phyloP scores from a whole-genome alignment of 2,329 filamentous ascomycete genomes.

The Capronia americana region DNA sequence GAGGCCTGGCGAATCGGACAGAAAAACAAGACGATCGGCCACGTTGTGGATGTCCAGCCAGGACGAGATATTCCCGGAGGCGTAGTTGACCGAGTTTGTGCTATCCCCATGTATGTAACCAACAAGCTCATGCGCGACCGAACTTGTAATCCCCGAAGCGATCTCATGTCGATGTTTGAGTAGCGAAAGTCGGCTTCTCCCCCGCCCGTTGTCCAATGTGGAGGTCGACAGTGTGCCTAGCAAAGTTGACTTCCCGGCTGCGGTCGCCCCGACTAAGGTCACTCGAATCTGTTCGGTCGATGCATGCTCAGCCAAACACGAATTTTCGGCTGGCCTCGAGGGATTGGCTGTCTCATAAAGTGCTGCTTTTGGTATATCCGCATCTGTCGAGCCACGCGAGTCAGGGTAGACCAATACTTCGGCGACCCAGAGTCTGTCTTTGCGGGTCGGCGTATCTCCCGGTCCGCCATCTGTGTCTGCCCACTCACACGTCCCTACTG shows the following conservation, averaged over 20 bases:
- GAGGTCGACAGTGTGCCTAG: constrained; percentile 88
- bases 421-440: constrained; percentile 77
- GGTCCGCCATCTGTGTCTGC: constrained; percentile 36
- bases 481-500: constrained; percentile 81
- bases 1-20: constrained; percentile 91
- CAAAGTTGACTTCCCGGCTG: constrained; percentile 89
- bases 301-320: constrained; percentile 48
- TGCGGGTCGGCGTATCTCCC: constrained; percentile 37
- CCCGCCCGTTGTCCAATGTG: constrained; percentile 86
- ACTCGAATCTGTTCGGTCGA: constrained; percentile 78
- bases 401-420: constrained; percentile 87
- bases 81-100: constrained; percentile 68
- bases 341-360: constrained; percentile 7
- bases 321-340: constrained; percentile 5
- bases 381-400: constrained; percentile 21
- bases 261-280: constrained; percentile 86
- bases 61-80: constrained; percentile 82
- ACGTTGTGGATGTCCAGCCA: constrained; percentile 94
- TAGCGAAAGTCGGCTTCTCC: constrained; percentile 84
- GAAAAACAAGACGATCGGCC: constrained; percentile 78
- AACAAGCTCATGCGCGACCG: constrained; percentile 89
- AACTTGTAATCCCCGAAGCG: constrained; percentile 88
- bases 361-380: constrained; percentile 7
- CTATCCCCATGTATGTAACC: constrained; percentile 66
- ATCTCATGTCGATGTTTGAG: constrained; percentile 94